Percentiles rank a stretch among this genome's conserved stretches.
These are phyloP conservation scores for Lavandula angustifolia DNA, from an alignment of 257 asterid genomes.

Conservation along the genomic window DNA sequence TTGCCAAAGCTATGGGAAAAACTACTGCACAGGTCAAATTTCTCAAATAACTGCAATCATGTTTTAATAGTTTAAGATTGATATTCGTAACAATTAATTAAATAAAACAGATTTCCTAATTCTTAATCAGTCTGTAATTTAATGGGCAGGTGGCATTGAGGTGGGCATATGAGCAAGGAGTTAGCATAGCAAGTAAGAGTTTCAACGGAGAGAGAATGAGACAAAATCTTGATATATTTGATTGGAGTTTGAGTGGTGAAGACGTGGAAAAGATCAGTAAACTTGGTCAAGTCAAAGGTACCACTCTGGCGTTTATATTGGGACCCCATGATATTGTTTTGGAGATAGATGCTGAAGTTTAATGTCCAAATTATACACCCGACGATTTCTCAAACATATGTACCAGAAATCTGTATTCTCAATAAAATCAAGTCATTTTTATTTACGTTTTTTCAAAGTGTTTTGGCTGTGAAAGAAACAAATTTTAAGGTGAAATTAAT, in stretches of 20 bases:
- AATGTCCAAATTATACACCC: no score
- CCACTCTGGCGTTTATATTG: constrained; percentile 35
- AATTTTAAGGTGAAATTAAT: no score
- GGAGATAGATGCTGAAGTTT: constrained; percentile 49
- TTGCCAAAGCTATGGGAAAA: constrained; percentile 49
- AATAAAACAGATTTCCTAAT: no score
- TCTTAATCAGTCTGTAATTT: no score
- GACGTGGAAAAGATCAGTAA: constrained; percentile 45
- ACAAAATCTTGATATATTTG: constrained; percentile 52
- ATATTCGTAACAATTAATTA: no score
- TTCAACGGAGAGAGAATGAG: constrained; percentile 62
- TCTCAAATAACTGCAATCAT: no score
- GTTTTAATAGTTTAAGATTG: no score
- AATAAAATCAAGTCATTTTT: no score
- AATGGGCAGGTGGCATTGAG: constrained; percentile 54
- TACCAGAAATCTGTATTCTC: no score
- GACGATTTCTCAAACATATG: no score
- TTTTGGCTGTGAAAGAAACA: no score
- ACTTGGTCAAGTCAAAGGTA: constrained; percentile 46
- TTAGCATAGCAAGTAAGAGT: constrained; percentile 54
- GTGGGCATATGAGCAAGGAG: constrained; percentile 65
- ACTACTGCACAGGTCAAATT: constrained; percentile 64
- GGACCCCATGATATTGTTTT: constrained; percentile 50
- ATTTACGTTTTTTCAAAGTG: no score
- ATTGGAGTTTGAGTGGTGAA: constrained; percentile 45